Conservation (phyloP, 225 moss, liverwort and hornwort species). For the Sphagnum tenellum region DNA sequence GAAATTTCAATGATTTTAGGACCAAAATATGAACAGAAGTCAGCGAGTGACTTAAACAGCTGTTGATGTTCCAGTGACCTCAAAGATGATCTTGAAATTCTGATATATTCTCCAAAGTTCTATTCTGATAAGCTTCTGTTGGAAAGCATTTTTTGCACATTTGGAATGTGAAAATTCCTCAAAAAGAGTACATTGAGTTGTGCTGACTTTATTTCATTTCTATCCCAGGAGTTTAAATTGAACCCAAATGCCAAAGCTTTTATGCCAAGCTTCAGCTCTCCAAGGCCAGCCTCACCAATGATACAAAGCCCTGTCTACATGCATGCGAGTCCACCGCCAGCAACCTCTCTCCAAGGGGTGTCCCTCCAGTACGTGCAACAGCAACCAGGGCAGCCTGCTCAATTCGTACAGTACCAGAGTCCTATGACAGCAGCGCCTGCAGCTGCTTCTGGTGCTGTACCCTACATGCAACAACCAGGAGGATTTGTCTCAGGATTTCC, state of each 20-base stretch:
- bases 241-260: slow-evolving; percentile 88
- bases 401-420: slow-evolving; percentile 48
- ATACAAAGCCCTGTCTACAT: slow-evolving; percentile 48
- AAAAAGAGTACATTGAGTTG: too few species aligned
- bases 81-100: too few species aligned
- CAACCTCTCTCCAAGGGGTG: slow-evolving; percentile 46
- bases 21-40: too few species aligned
- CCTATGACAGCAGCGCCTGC: slow-evolving; percentile 37
- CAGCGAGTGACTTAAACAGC: too few species aligned
- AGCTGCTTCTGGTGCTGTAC: slow-evolving; percentile 23
- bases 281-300: slow-evolving; percentile 38
- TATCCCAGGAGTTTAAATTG: slow-evolving; percentile 71
- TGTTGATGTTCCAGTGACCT: too few species aligned
- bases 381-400: slow-evolving; percentile 37
- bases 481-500: slow-evolving; percentile 58
- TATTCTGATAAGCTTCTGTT: too few species aligned
- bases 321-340: slow-evolving; percentile 43
- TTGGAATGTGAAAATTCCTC: too few species aligned
- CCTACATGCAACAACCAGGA: slow-evolving; percentile 51
- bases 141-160: too few species aligned
- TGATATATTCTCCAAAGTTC: too few species aligned
- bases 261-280: slow-evolving; percentile 58
- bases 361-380: slow-evolving; percentile 46
- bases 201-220: too few species aligned
- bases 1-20: too few species aligned